phyloP scores from a whole-genome alignment of 495 filamentous ascomycete species.

The Neurospora sp. region DNA sequence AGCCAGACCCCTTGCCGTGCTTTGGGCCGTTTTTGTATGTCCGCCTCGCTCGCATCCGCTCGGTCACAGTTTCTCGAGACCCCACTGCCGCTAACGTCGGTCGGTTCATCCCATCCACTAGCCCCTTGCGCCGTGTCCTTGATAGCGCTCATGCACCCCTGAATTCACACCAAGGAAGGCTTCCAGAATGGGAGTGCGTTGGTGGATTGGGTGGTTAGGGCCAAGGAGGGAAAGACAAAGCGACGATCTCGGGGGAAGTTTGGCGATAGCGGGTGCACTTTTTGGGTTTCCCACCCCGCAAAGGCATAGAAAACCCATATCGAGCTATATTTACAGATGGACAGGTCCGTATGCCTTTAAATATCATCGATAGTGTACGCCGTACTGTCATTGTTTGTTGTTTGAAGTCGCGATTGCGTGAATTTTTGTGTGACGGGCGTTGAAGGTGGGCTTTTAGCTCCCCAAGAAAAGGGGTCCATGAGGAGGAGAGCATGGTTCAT shows the following conservation, averaged over 20 bases:
- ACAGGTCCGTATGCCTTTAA: neutral
- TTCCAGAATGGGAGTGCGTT: neutral
- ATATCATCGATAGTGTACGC: neutral
- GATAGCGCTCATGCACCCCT: neutral
- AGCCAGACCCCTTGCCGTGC: neutral
- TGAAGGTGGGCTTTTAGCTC: neutral
- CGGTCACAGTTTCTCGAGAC: neutral
- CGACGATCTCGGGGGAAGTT: neutral
- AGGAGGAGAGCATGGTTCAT: neutral
- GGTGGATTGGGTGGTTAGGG: neutral
- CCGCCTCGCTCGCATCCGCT: neutral
- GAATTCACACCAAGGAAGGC: neutral
- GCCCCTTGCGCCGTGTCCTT: neutral
- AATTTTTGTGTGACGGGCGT: neutral
- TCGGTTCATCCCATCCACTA: neutral
- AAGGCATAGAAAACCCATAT: neutral
- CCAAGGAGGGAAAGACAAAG: neutral
- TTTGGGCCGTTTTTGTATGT: neutral
- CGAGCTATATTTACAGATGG: neutral
- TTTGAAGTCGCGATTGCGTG: neutral
- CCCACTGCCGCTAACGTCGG: neutral
- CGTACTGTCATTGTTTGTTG: neutral
- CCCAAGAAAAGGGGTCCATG: neutral
- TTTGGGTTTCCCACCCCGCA: neutral
- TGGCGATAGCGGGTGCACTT: neutral